These are phyloP conservation scores for Boletus subparvulus DNA, from an alignment of 768 basidiomycete species.

Conservation along the genomic window DNA sequence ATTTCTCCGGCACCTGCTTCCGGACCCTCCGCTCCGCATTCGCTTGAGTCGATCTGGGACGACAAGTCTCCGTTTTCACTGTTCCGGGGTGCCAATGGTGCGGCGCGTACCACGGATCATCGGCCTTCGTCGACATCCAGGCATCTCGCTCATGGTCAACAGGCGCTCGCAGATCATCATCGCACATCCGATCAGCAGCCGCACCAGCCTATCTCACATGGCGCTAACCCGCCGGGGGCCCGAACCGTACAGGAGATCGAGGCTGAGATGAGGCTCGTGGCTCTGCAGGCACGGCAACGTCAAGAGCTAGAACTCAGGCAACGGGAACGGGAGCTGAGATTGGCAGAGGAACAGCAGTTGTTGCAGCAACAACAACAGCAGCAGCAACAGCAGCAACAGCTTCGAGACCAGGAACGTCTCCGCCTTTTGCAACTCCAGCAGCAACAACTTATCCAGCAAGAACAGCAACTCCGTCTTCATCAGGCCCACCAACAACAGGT, in stretches of 20 bases:
- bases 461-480: constrained; percentile 38
- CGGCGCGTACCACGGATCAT: constrained; percentile 40
- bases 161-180: constrained; percentile 34
- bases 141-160: constrained; percentile 26
- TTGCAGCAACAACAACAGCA: constrained; percentile 41
- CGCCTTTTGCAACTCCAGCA: constrained; percentile 46
- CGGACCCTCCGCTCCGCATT: constrained; percentile 32
- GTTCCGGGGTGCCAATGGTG: constrained; percentile 55
- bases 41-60: constrained; percentile 78
- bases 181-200: constrained; percentile 37
- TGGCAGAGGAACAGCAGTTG: constrained; percentile 36
- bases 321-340: constrained; percentile 43
- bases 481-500: constrained; percentile 38
- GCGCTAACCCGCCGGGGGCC: constrained; percentile 37
- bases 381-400: constrained; percentile 26
- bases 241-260: constrained; percentile 82
- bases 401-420: constrained; percentile 42
- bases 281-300: constrained; percentile 43
- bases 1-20: constrained; percentile 38
- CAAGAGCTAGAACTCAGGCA: constrained; percentile 47
- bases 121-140: constrained; percentile 26
- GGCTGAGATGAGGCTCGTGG: constrained; percentile 72
- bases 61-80: constrained; percentile 76
- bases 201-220: constrained; percentile 38
- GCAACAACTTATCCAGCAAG: constrained; percentile 36